These are phyloP conservation scores for Ogataea nitratoaversa DNA, from an alignment of 805 yeast species.

Conservation along the genomic window DNA sequence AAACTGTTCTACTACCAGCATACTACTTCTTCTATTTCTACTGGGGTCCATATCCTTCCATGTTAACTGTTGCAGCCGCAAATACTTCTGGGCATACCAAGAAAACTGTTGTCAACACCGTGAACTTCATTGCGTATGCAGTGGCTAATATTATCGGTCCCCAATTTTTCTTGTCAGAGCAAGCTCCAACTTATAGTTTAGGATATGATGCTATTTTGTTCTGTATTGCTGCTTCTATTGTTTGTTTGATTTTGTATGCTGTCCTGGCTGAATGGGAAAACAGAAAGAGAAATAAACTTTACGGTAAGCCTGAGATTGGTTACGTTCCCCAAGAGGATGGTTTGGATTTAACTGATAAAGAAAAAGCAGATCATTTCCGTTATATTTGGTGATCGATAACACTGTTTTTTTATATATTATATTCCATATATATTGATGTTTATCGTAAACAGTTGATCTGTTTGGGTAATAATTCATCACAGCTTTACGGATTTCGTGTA, in stretches of 20 bases:
- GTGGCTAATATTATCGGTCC: slow-evolving; percentile 49
- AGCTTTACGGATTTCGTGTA: too few relatives aligned
- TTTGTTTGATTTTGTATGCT: slow-evolving; percentile 4
- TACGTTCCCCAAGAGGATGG: slow-evolving; percentile 6
- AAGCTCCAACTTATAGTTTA: slow-evolving; percentile 41
- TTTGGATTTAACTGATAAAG: slow-evolving; percentile 13
- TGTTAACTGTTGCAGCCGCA: slow-evolving; percentile 29
- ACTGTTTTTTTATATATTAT: too few relatives aligned
- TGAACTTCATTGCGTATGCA: slow-evolving; percentile 34
- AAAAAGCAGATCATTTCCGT: slow-evolving; percentile 13
- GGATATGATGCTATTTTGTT: slow-evolving; percentile 16
- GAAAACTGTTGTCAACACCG: slow-evolving; percentile 40
- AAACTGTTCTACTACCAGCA: slow-evolving; percentile 34
- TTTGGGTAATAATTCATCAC: too few relatives aligned
- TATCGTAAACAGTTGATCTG: too few relatives aligned
- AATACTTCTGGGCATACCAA: slow-evolving; percentile 48
- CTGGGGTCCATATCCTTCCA: slow-evolving; percentile 20
- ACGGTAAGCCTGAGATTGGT: slow-evolving; percentile 16
- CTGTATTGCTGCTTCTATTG: slow-evolving; percentile 7
- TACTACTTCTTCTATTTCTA: slow-evolving; percentile 23
- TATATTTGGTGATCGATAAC: slow-evolving; percentile 13
- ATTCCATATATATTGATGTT: too few relatives aligned
- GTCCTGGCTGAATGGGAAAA: slow-evolving; percentile 13
- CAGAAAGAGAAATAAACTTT: slow-evolving; percentile 19
- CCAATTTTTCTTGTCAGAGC: slow-evolving; percentile 45